Evolutionary conservation across 108 stramenopile species (phyloP), one percentile per base, ranked within the genome.

Genomic region (Skeletonema costatum): DNA sequence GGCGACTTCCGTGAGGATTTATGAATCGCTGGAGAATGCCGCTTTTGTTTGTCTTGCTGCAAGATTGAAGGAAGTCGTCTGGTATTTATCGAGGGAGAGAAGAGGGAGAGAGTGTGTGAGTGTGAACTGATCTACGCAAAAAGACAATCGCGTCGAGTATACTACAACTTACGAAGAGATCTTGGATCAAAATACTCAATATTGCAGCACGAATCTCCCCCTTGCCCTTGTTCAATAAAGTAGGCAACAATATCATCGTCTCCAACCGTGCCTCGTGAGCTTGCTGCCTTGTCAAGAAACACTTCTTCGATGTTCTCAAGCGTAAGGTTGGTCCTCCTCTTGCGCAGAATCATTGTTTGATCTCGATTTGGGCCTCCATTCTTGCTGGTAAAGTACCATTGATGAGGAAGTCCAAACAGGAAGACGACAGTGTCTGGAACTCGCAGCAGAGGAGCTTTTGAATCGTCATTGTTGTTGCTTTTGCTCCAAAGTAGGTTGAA

Each of bases 371-470:
- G 75, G 14, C 85, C 85, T 10, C 85, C 82, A 65, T 81, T 79
- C 50, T 85, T 77, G 70, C 86, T 86, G 1, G 93, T 95, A 63
- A 96, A 96, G 64, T 92, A 96, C 96, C 96, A 96, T 41, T 75
- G 74, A 14, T 92, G 86, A 31, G 96, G 94, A 64, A 91, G 90
- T 13, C 93, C 90, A 64, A 89, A 93, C 17, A 92, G 88, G 82
- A 93, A 96, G 7, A 96, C 70, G 16, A 96, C 79, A 1, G 96
- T 94, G 51, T 96, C 93, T 29, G 96, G 94, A 25, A 96, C 62
- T 72, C 79, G 58, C 17, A 85, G 70, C 9, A 71, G 71, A 31
- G 74, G 66, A 19, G 36, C 11, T 36, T 7, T 33, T 39, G 30
- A 21, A 39, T 38, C 31, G 13, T 35, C 3, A 11, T 44, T 12